These are phyloP conservation scores for Entrophospora sp. DNA, from an alignment of 192 early-diverging fungal genomes.

Conservation along the genomic window DNA sequence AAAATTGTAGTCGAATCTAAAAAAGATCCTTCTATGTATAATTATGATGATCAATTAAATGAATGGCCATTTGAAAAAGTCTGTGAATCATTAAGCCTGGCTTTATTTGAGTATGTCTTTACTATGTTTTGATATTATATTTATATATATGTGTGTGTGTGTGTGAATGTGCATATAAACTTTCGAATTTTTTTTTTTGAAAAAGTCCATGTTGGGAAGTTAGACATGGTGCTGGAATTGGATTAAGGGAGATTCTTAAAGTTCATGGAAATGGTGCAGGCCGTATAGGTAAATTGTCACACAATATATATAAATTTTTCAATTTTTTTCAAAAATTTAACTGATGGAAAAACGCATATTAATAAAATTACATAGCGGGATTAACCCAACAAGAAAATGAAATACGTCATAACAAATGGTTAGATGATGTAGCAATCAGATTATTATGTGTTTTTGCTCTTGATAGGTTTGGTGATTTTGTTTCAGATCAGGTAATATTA, in stretches of 20 bases:
- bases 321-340: too few species aligned
- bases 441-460: slow-evolving; percentile 90
- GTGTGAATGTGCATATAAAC: too few species aligned
- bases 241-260: slow-evolving; percentile 81
- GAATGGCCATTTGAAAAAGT: slow-evolving; percentile 52
- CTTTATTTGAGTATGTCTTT: slow-evolving; percentile 39
- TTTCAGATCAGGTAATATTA: slow-evolving; percentile 77
- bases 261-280: slow-evolving; percentile 79
- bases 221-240: slow-evolving; percentile 93
- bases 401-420: slow-evolving; percentile 59
- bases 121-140: too few species aligned
- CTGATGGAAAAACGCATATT: too few species aligned
- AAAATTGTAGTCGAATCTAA: slow-evolving; percentile 67
- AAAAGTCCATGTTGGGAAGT: slow-evolving; percentile 81
- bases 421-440: slow-evolving; percentile 83
- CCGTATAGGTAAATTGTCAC: slow-evolving; percentile 33
- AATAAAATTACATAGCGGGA: slow-evolving; percentile 29
- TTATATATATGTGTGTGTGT: too few species aligned
- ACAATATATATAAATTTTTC: background rate
- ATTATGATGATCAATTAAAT: slow-evolving; percentile 29
- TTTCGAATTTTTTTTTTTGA: too few species aligned
- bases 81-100: slow-evolving; percentile 48
- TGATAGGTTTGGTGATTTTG: slow-evolving; percentile 96
- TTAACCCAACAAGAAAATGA: slow-evolving; percentile 47
- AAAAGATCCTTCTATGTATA: slow-evolving; percentile 18